These are phyloP conservation scores for Protomyces lactucae-debilis DNA, from an alignment of 1,139 yeast genomes.

Conservation along the genomic window DNA sequence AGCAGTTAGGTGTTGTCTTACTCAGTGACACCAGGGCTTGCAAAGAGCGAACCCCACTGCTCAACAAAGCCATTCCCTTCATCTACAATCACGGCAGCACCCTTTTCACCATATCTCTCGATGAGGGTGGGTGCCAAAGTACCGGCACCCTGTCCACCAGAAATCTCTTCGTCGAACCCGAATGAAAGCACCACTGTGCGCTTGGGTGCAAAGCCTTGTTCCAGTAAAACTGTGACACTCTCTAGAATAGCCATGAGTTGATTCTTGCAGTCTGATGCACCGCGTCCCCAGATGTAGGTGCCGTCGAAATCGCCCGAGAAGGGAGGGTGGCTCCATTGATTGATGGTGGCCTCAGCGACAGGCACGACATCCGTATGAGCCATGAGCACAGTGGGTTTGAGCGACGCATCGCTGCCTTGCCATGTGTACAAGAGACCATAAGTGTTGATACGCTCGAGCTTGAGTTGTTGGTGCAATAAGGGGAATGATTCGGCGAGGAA, in stretches of 20 bases:
- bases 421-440: constrained; percentile 64
- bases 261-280: constrained; percentile 61
- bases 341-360: constrained; percentile 54
- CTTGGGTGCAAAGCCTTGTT: constrained; percentile 48
- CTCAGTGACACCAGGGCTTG: constrained; percentile 59
- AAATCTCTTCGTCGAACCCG: constrained; percentile 71
- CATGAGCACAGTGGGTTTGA: constrained; percentile 63
- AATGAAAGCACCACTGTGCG: constrained; percentile 57
- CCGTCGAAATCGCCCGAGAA: constrained; percentile 67
- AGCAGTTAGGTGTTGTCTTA: background rate
- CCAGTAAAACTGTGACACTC: constrained; percentile 51
- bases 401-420: constrained; percentile 51
- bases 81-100: constrained; percentile 56
- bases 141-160: constrained; percentile 57
- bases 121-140: constrained; percentile 45
- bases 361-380: constrained; percentile 88
- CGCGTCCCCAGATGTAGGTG: constrained; percentile 56
- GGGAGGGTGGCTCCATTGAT: constrained; percentile 66
- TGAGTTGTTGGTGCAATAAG: constrained; percentile 47
- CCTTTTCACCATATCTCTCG: constrained; percentile 52
- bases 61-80: constrained; percentile 52
- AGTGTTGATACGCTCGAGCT: constrained; percentile 56
- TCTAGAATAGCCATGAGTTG: constrained; percentile 55
- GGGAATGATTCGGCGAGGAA: constrained; percentile 60
- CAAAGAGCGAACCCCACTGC: constrained; percentile 48